A percentile compares a stretch with the other conserved stretches of the same genome.
phyloP scores from a whole-genome alignment of 108 stramenopile genomes.

The Epithemia pelagica region DNA sequence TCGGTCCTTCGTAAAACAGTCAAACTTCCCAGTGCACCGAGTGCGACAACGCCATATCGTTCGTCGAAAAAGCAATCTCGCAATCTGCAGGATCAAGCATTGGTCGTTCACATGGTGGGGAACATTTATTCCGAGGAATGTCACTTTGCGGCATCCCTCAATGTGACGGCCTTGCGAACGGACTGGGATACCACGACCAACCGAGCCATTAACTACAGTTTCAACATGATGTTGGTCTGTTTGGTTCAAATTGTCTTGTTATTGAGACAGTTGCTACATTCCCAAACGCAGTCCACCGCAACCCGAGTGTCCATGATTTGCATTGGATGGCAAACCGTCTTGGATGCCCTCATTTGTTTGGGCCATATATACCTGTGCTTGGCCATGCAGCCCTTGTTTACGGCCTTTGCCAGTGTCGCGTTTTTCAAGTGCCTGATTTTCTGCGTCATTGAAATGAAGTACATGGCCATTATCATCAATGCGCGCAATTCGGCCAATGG shows the following conservation, averaged over 20 bases:
- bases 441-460: constrained; percentile 94
- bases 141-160: constrained; percentile 58
- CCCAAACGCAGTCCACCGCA: constrained; percentile 74
- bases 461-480: constrained; percentile 82
- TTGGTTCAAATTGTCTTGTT: constrained; percentile 82
- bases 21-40: not conserved
- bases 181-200: constrained; percentile 80
- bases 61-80: not conserved
- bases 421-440: constrained; percentile 94
- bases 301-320: constrained; percentile 73
- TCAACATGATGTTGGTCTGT: constrained; percentile 86
- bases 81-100: constrained; percentile 43
- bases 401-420: constrained; percentile 85
- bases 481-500: constrained; percentile 64
- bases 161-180: constrained; percentile 76
- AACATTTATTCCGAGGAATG: constrained; percentile 63
- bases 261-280: constrained; percentile 81
- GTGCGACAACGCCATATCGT: not conserved
- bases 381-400: constrained; percentile 78
- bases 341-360: constrained; percentile 88
- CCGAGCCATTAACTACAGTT: constrained; percentile 87
- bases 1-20: not conserved
- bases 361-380: constrained; percentile 81
- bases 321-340: constrained; percentile 87
- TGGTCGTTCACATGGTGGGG: constrained; percentile 61